Base-by-base conservation (phyloP, 2,329 filamentous ascomycete species). In the Colletotrichum sp. region DNA sequence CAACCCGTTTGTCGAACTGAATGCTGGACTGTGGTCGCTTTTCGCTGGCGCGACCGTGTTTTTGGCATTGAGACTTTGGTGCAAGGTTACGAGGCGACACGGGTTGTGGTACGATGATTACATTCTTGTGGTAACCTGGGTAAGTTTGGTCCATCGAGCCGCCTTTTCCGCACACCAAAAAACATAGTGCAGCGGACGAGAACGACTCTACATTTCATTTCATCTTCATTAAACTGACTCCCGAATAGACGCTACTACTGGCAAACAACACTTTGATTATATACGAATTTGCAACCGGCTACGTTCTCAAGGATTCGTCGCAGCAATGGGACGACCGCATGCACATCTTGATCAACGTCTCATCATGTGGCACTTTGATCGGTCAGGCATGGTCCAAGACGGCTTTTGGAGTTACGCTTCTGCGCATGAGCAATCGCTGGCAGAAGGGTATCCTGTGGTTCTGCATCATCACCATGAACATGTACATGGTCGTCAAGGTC, bases 241-340 rank as follows among this genome's bases (percentile, higher is more conserved):
- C 22, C 27, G 2, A 63, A 22, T 15, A 88, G 44, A 83, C 9
- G 79, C 25, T 89, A 6, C 82, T 88, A 6, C 80, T 87, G n/a
- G 80, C 81, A 48, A 89, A 87, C 79, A 84, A 90, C 75, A 84
- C 80, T 64, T 78, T 90, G 19, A 89, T 89, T 70, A 80, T 86
- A 2, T 77, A 86, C 64, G 82, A 90, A 74, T 90, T 87, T 72
- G 87, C 85, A 8, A 89, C 85, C 9, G 88, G 88, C 67, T 90
- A 90, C 76, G 84, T 88, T 2, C 80, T 84, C 44, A 69, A 82
- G 32, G 77, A 83, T 76, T 82, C 82, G 7, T 80, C 82, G 1
- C 80, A 86, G n/a, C 79, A 82, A 22, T 90, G 88, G 88, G 86
- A 87, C 74, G 87, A 89, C 76, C 85, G 84, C 70, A 90, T 90